Percentiles rank a stretch among this genome's conserved stretches.
phyloP scores from a whole-genome alignment of 805 yeast species.

The Torulaspora delbrueckii region DNA sequence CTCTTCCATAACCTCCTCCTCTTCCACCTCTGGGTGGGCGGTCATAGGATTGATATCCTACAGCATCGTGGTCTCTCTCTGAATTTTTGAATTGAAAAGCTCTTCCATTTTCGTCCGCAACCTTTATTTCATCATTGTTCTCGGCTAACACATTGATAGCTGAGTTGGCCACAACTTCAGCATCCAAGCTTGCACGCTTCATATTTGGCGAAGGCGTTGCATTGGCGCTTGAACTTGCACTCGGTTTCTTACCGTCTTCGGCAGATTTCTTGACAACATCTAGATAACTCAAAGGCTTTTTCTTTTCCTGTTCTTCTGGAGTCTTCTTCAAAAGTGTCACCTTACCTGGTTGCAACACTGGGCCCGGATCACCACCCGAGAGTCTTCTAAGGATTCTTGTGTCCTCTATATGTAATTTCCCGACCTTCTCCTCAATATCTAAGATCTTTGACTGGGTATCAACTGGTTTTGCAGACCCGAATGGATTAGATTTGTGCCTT shows the following conservation, averaged over 20 bases:
- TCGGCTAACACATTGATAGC: not conserved
- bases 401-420: constrained; percentile 41
- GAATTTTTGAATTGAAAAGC: not conserved
- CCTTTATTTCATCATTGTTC: not conserved
- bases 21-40: constrained; percentile 13
- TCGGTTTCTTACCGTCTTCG: constrained; percentile 20
- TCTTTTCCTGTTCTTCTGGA: constrained; percentile 8
- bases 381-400: constrained; percentile 36
- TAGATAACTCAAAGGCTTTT: constrained; percentile 27
- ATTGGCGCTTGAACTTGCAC: constrained; percentile 8
- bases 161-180: not conserved
- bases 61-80: constrained; percentile 3
- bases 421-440: constrained; percentile 53
- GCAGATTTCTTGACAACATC: constrained; percentile 26
- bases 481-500: constrained; percentile 56
- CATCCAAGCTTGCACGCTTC: constrained; percentile 9
- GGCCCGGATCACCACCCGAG: constrained; percentile 17
- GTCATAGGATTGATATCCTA: constrained; percentile 1
- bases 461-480: constrained; percentile 83
- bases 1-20: constrained; percentile 14
- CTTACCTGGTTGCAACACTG: constrained; percentile 14
- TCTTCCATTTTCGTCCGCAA: constrained; percentile 4
- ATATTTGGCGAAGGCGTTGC: constrained; percentile 9
- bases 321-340: constrained; percentile 22
- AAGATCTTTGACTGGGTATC: constrained; percentile 62